Conservation (phyloP, 2,329 filamentous ascomycete genomes). For the Leptosphaerulina australis region DNA sequence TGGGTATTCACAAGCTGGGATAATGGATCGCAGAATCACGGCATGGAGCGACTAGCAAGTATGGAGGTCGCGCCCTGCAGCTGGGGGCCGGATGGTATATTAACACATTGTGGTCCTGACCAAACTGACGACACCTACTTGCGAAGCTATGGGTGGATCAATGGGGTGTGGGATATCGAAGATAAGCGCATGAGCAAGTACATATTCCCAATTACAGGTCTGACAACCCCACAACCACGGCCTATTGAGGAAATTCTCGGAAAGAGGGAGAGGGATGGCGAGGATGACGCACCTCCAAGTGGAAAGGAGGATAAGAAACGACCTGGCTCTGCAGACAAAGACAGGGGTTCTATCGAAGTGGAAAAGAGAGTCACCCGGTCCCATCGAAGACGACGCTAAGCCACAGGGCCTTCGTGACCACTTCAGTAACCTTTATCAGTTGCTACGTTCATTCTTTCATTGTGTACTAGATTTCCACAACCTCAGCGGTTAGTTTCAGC, state of each 20-base stretch:
- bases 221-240: neutral
- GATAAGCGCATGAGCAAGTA: slow-evolving; percentile 11
- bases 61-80: slow-evolving; percentile 12
- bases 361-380: no score
- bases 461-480: no score
- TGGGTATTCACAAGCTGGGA: slow-evolving; percentile 26
- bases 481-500: no score
- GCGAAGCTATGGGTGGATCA: slow-evolving; percentile 22
- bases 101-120: neutral
- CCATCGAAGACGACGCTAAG: no score
- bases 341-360: no score
- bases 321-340: no score
- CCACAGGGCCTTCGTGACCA: no score
- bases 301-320: no score
- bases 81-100: neutral
- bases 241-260: neutral
- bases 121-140: neutral
- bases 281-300: no score
- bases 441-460: no score
- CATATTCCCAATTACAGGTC: slow-evolving; percentile 10
- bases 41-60: slow-evolving; percentile 19
- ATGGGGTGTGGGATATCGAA: slow-evolving; percentile 21
- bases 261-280: neutral
- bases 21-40: slow-evolving; percentile 5
- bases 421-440: no score